A percentile compares a stretch with the other conserved stretches of the same genome.
Conservation (phyloP, 352 stramenopile species). For the Phytophthora rubi region DNA sequence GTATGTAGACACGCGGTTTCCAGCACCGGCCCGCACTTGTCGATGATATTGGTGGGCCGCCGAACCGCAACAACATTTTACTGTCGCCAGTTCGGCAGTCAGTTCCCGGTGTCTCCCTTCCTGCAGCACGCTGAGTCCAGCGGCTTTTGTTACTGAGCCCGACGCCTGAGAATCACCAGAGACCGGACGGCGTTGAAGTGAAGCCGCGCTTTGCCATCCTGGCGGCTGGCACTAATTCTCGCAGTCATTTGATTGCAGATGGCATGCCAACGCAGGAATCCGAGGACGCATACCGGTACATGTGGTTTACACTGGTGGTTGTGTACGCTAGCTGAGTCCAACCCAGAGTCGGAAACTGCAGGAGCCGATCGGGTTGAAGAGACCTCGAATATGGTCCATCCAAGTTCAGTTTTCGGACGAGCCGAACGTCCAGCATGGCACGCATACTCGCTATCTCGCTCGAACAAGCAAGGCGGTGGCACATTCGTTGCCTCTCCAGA, state of each 20-base stretch:
- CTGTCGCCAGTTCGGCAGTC: background rate
- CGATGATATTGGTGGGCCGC: too few relatives aligned
- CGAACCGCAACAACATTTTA: background rate
- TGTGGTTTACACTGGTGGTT: too few relatives aligned
- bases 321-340: background rate
- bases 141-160: background rate
- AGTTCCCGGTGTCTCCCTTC: background rate
- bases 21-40: too few relatives aligned
- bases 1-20: slow-evolving; percentile 8
- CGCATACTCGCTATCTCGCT: background rate
- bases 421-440: background rate
- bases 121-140: background rate
- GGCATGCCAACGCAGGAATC: background rate
- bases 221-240: background rate
- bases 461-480: too few relatives aligned
- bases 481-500: too few relatives aligned
- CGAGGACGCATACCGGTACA: too few relatives aligned
- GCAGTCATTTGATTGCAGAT: background rate
- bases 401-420: slow-evolving; percentile 1
- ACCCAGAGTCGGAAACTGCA: background rate
- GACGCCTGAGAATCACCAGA: background rate
- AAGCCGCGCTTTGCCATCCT: background rate
- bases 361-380: slow-evolving; percentile 1
- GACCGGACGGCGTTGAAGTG: background rate
- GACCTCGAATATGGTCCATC: background rate